phyloP scores from a whole-genome alignment of 179 eudicot species.

The Silene coronaria region DNA sequence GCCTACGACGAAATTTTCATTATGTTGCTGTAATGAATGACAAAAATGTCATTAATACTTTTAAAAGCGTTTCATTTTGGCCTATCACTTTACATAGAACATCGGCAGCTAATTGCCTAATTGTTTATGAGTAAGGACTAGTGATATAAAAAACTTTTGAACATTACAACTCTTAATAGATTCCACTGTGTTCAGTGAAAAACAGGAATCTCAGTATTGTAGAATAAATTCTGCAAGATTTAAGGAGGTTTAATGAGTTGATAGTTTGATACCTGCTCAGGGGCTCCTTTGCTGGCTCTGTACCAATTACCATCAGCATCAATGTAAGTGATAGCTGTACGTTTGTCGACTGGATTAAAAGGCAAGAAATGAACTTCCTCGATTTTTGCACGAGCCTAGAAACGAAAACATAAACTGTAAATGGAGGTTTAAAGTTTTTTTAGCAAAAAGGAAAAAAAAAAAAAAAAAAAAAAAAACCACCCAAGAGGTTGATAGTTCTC shows the following conservation, averaged over 20 bases:
- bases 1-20: no score
- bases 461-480: neutral
- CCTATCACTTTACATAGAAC: no score
- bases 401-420: neutral
- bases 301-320: slow-evolving; percentile 69
- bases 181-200: neutral
- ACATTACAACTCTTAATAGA: neutral
- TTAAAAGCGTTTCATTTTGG: no score
- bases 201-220: no score
- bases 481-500: neutral
- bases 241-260: neutral
- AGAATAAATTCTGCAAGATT: neutral
- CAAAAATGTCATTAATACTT: no score
- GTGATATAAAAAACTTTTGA: no score
- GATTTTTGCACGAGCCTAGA: slow-evolving; percentile 69
- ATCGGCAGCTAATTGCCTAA: no score
- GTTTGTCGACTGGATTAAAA: slow-evolving; percentile 77
- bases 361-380: slow-evolving; percentile 70
- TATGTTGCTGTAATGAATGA: no score
- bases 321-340: slow-evolving; percentile 78
- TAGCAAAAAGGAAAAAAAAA: neutral
- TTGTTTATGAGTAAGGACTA: no score
- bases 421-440: neutral
- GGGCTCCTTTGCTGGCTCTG: slow-evolving; percentile 79
- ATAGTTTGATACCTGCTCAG: slow-evolving; percentile 75